A percentile compares a stretch with the other conserved stretches of the same genome.
These are phyloP conservation scores for Dictyostelium intermedium DNA, from an alignment of 78 protist species.

Conservation along the genomic window DNA sequence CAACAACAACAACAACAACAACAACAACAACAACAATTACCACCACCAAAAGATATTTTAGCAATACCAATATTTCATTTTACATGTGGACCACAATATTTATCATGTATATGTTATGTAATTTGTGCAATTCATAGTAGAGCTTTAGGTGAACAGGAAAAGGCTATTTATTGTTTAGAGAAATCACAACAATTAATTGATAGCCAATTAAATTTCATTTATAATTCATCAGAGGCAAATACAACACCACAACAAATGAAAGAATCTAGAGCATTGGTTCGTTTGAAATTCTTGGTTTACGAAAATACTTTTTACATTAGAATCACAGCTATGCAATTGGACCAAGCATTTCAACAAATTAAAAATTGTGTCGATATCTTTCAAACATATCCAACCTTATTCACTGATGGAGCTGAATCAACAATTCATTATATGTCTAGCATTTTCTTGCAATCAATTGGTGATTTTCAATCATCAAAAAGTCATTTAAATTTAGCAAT, in stretches of 20 bases:
- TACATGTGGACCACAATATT: conserved; percentile 9
- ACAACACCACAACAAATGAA: conserved; percentile 29
- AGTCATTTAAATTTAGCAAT: conserved; percentile 1
- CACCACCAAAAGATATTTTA: background rate
- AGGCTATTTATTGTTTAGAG: background rate
- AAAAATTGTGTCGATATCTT: conserved; percentile 7
- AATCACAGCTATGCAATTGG: background rate
- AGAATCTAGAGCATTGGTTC: conserved; percentile 22
- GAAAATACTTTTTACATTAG: conserved; percentile 45
- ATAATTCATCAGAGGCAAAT: background rate
- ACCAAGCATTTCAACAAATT: conserved; percentile 1
- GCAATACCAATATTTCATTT: conserved; percentile 22
- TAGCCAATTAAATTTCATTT: background rate
- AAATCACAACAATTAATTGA: conserved; percentile 34
- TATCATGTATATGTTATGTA: conserved; percentile 19
- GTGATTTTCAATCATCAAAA: background rate
- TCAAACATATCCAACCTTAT: conserved; percentile 16
- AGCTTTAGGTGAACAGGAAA: background rate
- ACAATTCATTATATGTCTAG: conserved; percentile 25
- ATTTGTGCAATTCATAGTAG: conserved; percentile 11
- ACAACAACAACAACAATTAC: background rate
- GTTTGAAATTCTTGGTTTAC: conserved; percentile 41
- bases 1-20: background rate
- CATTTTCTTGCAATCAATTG: conserved; percentile 26
- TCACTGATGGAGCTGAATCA: conserved; percentile 36